phyloP scores from a whole-genome alignment of 805 yeast species.

The Grigorovia jiainica region DNA sequence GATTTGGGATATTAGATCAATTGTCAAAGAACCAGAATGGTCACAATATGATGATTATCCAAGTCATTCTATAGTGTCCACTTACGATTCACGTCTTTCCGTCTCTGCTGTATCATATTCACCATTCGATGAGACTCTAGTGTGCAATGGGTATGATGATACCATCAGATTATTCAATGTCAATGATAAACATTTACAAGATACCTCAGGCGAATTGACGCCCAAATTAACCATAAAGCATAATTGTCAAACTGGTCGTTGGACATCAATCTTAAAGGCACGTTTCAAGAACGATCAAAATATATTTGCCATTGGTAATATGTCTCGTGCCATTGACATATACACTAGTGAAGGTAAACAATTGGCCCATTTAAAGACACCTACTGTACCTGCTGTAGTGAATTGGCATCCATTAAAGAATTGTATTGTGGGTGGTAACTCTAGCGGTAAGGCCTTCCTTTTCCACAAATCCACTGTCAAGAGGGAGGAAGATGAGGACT shows the following conservation, averaged over 20 bases:
- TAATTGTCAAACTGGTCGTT: constrained; percentile 93
- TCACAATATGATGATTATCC: constrained; percentile 43
- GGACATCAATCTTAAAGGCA: constrained; percentile 89
- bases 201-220: constrained; percentile 29
- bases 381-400: constrained; percentile 90
- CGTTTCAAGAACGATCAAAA: constrained; percentile 70
- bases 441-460: constrained; percentile 80
- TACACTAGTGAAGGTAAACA: constrained; percentile 70
- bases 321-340: constrained; percentile 81
- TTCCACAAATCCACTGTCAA: constrained; percentile 11
- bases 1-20: constrained; percentile 75
- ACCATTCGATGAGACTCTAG: constrained; percentile 52
- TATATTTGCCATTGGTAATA: constrained; percentile 86
- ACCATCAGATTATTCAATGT: constrained; percentile 65
- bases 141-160: constrained; percentile 91
- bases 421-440: constrained; percentile 91
- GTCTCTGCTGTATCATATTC: constrained; percentile 79
- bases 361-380: constrained; percentile 67
- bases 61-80: constrained; percentile 36
- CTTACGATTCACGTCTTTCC: constrained; percentile 66
- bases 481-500: not conserved
- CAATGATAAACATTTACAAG: constrained; percentile 18
- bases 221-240: constrained; percentile 65
- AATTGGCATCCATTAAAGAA: constrained; percentile 76
- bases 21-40: constrained; percentile 40